Conservation (phyloP, 345 rosid species). For the Acer campestre region DNA sequence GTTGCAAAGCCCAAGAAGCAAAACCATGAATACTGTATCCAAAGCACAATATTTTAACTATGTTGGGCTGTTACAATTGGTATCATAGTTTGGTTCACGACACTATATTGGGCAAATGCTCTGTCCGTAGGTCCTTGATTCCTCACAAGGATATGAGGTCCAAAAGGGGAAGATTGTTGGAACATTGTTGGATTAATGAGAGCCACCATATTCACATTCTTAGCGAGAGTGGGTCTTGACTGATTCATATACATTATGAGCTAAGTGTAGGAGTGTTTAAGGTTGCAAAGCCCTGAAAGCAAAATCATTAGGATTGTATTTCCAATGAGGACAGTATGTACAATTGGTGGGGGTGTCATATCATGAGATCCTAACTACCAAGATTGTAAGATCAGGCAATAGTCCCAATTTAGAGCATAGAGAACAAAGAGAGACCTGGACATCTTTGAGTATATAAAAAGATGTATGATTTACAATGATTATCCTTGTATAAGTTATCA, state of each 20-base stretch:
- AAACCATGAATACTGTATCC: background rate
- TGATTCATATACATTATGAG: background rate
- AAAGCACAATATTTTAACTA: background rate
- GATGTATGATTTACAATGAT: background rate
- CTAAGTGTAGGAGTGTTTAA: background rate
- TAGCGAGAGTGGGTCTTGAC: background rate
- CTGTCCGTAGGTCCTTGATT: background rate
- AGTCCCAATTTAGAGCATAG: background rate
- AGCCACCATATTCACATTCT: background rate
- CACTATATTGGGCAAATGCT: background rate
- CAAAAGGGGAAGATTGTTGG: background rate
- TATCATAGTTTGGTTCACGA: background rate
- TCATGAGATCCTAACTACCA: background rate
- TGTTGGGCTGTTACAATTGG: background rate
- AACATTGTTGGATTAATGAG: background rate
- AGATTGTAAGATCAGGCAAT: background rate
- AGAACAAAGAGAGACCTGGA: background rate
- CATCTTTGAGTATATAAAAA: background rate
- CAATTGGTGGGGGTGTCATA: background rate
- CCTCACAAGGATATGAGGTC: background rate
- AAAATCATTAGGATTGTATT: too few relatives aligned
- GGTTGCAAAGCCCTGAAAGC: too few relatives aligned
- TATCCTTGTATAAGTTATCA: background rate
- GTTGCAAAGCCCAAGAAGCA: background rate
- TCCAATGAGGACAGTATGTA: background rate